Evolutionary conservation across 108 stramenopile species (phyloP), one percentile per base, ranked within the genome.

Genomic region (Asterionellopsis glacialis): DNA sequence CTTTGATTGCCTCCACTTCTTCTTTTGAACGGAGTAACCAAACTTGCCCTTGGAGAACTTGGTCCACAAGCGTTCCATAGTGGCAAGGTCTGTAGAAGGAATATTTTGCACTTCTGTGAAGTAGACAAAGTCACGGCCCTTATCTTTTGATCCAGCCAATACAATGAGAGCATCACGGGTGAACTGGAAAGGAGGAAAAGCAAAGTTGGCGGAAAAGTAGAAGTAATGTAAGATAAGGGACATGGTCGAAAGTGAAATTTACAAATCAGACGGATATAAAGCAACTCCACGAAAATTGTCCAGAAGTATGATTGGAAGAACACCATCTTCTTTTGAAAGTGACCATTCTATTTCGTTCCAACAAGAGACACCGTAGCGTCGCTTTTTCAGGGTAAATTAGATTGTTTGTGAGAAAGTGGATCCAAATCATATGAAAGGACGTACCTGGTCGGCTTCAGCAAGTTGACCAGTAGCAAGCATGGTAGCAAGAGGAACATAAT

Each of bases 31-130:
- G 45, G 85, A 80, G 73, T 96, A 98, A 19, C 97, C 97, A 62
- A 98, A 98, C 64, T 98, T 98, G 38, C 91, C 91, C 18, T 75
- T 76, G n/a, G 87, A 93, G 71, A 94, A 96, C 64, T 90, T 79
- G 24, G 75, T 75, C 97, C 97, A 98, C 45, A 98, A 79, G 48
- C 89, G 75, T 73, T 98, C 97, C 27, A 98, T 96, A 11, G 97
- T 96, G 11, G 94, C 96, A 33, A 98, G 61, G 67, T 96, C 97
- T 15, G 81, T 93, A 45, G 64, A 75, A 9, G 90, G 94, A 47
- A 97, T 95, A 47, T 79, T 68, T 70, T 95, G 93, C 9, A 96
- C 97, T 73, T 98, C 95, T 11, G 97, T 98, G 68, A 89, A 98
- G 72, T 98, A 98, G 22, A 98, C 97, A 73, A 95, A 98, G 58